Conservation (phyloP, 1,284 basidiomycete genomes). For the Ceratobasidium theobromae region DNA sequence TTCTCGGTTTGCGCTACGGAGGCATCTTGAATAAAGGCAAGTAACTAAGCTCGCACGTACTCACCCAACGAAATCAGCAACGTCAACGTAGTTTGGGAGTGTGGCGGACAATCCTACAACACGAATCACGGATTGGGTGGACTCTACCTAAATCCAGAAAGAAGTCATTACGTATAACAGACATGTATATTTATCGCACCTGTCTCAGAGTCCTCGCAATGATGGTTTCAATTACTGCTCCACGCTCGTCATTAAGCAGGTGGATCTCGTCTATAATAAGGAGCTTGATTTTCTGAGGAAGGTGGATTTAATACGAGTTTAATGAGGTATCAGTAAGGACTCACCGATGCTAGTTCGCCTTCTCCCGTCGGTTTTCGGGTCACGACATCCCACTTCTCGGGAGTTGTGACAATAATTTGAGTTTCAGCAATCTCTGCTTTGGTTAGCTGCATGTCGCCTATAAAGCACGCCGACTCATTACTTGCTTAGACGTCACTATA, state of each 20-base stretch:
- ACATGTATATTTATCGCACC: slow-evolving; percentile 47
- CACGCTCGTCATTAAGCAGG: slow-evolving; percentile 95
- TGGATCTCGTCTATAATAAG: slow-evolving; percentile 99
- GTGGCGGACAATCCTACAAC: slow-evolving; percentile 92
- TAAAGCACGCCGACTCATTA: not conserved
- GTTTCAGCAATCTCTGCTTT: slow-evolving; percentile 93
- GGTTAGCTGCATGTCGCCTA: slow-evolving; percentile 98
- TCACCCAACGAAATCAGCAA: slow-evolving; percentile 90
- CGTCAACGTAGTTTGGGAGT: slow-evolving; percentile 95
- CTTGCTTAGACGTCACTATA: not conserved
- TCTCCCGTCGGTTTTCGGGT: slow-evolving; percentile 97
- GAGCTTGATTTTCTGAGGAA: slow-evolving; percentile 78
- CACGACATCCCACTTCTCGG: slow-evolving; percentile 99
- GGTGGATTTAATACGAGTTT: not conserved
- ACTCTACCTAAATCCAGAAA: slow-evolving; percentile 70
- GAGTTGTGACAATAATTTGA: slow-evolving; percentile 98
- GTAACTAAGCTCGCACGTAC: slow-evolving; percentile 33
- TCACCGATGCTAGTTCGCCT: slow-evolving; percentile 87
- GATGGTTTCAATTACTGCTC: slow-evolving; percentile 98
- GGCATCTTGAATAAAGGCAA: slow-evolving; percentile 50
- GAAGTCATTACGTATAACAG: not conserved
- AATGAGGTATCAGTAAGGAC: slow-evolving; percentile 39
- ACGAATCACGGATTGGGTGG: slow-evolving; percentile 95
- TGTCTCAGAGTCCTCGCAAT: slow-evolving; percentile 94
- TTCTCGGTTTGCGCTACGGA: slow-evolving; percentile 48